Conservation (phyloP, 768 basidiomycete species). For the Rhizopogon salebrosus region DNA sequence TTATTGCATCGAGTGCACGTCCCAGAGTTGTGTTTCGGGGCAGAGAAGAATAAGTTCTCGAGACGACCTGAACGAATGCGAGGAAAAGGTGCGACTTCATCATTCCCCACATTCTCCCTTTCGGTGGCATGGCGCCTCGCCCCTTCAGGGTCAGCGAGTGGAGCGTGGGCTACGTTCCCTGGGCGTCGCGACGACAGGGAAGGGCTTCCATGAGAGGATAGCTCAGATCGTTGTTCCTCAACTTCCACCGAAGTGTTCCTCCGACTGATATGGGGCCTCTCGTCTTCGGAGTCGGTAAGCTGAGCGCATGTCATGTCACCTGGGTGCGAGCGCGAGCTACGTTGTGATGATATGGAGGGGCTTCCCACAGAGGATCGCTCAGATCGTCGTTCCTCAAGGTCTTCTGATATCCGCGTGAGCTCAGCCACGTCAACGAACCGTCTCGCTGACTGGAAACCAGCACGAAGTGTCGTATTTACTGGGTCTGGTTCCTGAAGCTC, state of each 20-base stretch:
- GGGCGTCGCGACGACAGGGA: neutral
- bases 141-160: neutral
- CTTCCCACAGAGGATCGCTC: conserved; percentile 33
- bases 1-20: conserved; percentile 67
- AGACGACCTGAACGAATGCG: conserved; percentile 74
- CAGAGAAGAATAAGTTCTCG: conserved; percentile 77
- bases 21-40: conserved; percentile 66
- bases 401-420: conserved; percentile 55
- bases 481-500: conserved; percentile 13
- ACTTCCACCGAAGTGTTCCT: neutral
- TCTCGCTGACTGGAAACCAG: conserved; percentile 6
- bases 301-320: neutral
- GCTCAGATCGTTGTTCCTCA: conserved; percentile 57
- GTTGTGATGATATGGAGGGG: conserved; percentile 13
- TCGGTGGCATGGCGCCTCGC: neutral
- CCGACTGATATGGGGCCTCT: neutral
- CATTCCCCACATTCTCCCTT: conserved; percentile 4
- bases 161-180: neutral
- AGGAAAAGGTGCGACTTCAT: conserved; percentile 63
- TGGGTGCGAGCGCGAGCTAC: conserved; percentile 1
- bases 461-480: neutral
- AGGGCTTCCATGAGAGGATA: conserved; percentile 15
- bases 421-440: conserved; percentile 55
- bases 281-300: neutral
- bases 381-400: conserved; percentile 62